Evolutionary conservation across 495 filamentous ascomycete species (phyloP).

Genomic region (Tuber magnatum): DNA sequence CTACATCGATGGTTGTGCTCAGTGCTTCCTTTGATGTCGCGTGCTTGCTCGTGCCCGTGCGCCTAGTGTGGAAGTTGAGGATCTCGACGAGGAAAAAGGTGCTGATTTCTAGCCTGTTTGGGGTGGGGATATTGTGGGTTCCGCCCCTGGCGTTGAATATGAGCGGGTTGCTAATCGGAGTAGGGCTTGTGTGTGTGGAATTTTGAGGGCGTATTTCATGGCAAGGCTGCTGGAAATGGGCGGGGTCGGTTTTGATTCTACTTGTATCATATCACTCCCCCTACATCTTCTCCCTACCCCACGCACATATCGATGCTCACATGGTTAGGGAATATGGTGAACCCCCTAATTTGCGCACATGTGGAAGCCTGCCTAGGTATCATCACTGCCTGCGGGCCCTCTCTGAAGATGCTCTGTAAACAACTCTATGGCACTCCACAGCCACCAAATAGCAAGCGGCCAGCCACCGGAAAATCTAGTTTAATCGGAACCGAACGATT

Average conservation of each 20-base stretch:
- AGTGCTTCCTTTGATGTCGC: background rate
- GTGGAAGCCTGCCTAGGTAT: background rate
- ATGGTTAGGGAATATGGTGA: background rate
- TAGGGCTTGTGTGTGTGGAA: background rate
- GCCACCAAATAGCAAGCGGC: background rate
- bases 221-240: background rate
- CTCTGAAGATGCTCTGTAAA: background rate
- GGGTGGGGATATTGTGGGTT: background rate
- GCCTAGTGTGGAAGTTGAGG: background rate
- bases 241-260: background rate
- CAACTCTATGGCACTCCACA: background rate
- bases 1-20: background rate
- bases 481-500: background rate
- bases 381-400: background rate
- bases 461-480: background rate
- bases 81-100: background rate
- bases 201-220: constrained; percentile 2
- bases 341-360: background rate
- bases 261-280: background rate
- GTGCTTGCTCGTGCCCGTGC: background rate
- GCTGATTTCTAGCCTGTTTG: constrained; percentile 1
- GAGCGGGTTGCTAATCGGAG: background rate
- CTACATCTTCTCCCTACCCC: background rate
- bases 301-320: background rate
- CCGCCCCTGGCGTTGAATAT: background rate